These are phyloP conservation scores for Odonthalia washingtoniensis DNA, from an alignment of 31 red algal species.

Conservation along the genomic window DNA sequence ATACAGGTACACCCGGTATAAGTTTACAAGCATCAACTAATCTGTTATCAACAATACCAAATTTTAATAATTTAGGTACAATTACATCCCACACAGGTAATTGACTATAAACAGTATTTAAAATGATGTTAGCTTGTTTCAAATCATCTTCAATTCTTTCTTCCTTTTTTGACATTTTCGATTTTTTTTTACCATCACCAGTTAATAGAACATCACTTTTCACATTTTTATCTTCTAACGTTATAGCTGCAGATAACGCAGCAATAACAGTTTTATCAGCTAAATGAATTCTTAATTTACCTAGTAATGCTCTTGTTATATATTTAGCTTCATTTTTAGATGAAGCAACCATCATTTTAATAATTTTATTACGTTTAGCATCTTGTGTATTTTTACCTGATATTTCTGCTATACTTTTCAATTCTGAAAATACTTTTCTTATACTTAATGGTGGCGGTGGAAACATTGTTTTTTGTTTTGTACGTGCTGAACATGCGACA, in stretches of 20 bases:
- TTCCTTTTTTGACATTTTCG: slow-evolving; percentile 58
- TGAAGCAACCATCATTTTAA: slow-evolving; percentile 83
- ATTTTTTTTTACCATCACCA: slow-evolving; percentile 70
- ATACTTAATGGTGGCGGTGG: slow-evolving; percentile 81
- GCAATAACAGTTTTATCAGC: slow-evolving; percentile 93
- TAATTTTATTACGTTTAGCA: slow-evolving; percentile 68
- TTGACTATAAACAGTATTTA: slow-evolving; percentile 81
- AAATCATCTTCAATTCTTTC: slow-evolving; percentile 62
- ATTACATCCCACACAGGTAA: slow-evolving; percentile 92
- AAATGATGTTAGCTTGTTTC: slow-evolving; percentile 48
- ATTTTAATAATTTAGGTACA: slow-evolving; percentile 71
- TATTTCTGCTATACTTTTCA: slow-evolving; percentile 73
- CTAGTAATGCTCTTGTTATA: slow-evolving; percentile 82
- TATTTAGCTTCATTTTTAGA: slow-evolving; percentile 90
- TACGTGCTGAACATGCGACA: slow-evolving; percentile 73
- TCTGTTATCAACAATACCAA: slow-evolving; percentile 64
- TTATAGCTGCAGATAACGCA: slow-evolving; percentile 82
- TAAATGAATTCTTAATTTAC: slow-evolving; percentile 95
- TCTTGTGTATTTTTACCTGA: slow-evolving; percentile 81
- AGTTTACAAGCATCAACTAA: slow-evolving; percentile 80
- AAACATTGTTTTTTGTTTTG: slow-evolving; percentile 95
- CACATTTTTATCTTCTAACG: slow-evolving; percentile 33
- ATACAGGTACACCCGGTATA: slow-evolving; percentile 91
- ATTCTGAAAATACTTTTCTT: slow-evolving; percentile 74
- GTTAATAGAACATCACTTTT: slow-evolving; percentile 44